Evolutionary conservation across 164 flowering plant genomes (phyloP), one percentile per base, ranked within the genome.

Genomic region (Nymphaea thermarum): DNA sequence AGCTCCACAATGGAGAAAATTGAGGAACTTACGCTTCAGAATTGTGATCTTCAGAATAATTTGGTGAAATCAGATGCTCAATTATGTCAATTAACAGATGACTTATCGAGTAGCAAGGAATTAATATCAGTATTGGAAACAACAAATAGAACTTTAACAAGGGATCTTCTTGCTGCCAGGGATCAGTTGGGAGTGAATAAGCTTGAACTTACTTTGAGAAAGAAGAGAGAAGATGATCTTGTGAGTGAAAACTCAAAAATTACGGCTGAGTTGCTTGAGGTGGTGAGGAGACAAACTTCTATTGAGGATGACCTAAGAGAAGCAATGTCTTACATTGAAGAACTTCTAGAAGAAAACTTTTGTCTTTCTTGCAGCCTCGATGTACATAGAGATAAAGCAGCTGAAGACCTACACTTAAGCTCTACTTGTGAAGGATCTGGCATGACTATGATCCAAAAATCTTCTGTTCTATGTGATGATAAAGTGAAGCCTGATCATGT

Each of bases 321-420:
- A 71, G 76, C 78, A 68, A 75, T 68, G 63, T 45, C 69, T 66
- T 73, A 67, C 44, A 70, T 85, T 51, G 87, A 86, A 68, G 78
- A 84, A 71, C 76, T 85, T 12, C 74, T 78, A 12, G 79, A 75
- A 67, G 91, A 90, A 75, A 88, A 83, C 71, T 59, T 75, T n/a
- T 70, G 67, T 67, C 83, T 86, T 8, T 77, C 73, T 2, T 78
- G 78, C 71, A 77, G 76, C 65, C 74, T 80, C 67, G 85, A 84
- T 5, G 43, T 81, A 12, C 80, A 80, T 68, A 77, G 77, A 68
- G 73, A 72, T 12, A 79, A 77, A 51, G 57, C 12, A 51, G 68
- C 41, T 73, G 79, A 55, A 68, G 65, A 25, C 63, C 75, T 75
- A 65, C 68, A 62, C 3, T 71, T 42, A 66, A 61, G 36, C 63